phyloP scores from a whole-genome alignment of 169 alveolate species.

The Eimeria necatrix region DNA sequence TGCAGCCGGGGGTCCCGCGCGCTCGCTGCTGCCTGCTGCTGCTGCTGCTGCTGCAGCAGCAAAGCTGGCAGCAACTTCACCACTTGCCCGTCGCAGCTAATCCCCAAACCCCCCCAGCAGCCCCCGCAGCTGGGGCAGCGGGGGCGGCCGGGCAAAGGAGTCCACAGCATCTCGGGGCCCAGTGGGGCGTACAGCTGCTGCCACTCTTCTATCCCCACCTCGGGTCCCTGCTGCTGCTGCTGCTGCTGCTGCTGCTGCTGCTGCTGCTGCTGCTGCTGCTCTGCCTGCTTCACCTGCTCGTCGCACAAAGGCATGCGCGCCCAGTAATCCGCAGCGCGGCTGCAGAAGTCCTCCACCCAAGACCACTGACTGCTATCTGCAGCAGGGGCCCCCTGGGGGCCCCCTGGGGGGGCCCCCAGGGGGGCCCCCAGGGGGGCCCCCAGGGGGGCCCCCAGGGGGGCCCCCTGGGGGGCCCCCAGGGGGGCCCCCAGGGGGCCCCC shows the following conservation, averaged over 20 bases:
- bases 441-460: too few species aligned
- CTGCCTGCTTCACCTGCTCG: neutral
- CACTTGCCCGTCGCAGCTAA: conserved; percentile 27
- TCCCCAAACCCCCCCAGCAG: neutral
- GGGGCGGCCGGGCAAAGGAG: conserved; percentile 20
- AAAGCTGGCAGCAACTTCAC: neutral
- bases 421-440: too few species aligned
- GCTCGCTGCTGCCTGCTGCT: conserved; percentile 12
- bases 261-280: conserved; percentile 46
- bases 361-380: too few species aligned
- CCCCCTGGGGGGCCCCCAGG: too few species aligned
- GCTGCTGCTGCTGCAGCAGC: neutral
- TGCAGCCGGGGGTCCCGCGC: neutral
- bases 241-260: conserved; percentile 24
- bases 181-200: conserved; percentile 7
- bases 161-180: conserved; percentile 21
- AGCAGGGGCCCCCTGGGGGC: too few species aligned
- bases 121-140: conserved; percentile 29
- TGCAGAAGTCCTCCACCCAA: conserved; percentile 22
- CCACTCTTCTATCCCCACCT: neutral
- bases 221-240: conserved; percentile 6
- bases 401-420: too few species aligned
- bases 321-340: conserved; percentile 39
- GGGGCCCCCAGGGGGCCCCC: too few species aligned
- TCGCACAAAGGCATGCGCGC: neutral